Conservation (phyloP, 495 filamentous ascomycete species). For the Penicillium egyptiacum region DNA sequence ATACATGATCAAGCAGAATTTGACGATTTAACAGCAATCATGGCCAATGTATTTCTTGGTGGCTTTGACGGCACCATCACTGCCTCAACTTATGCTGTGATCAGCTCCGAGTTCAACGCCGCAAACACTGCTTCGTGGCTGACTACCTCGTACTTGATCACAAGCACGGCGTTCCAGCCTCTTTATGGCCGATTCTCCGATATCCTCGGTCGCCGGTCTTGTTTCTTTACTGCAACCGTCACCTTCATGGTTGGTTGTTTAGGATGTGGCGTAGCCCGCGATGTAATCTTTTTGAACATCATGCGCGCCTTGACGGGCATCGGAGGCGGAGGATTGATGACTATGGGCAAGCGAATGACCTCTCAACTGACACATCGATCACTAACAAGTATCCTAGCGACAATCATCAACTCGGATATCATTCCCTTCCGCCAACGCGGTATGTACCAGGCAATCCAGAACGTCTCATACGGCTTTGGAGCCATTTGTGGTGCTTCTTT, state of each 20-base stretch:
- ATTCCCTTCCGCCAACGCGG: constrained; percentile 62
- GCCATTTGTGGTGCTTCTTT: constrained; percentile 65
- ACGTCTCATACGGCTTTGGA: constrained; percentile 62
- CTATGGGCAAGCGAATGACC: constrained; percentile 49
- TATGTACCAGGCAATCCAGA: constrained; percentile 66
- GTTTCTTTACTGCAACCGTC: constrained; percentile 44
- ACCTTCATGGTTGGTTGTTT: constrained; percentile 48
- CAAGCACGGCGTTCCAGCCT: constrained; percentile 62
- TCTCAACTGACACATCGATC: constrained; percentile 1
- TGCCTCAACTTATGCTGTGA: constrained; percentile 63
- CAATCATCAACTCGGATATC: constrained; percentile 65
- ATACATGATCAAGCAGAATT: not conserved
- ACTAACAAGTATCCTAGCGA: constrained; percentile 39
- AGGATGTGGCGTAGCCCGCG: constrained; percentile 48
- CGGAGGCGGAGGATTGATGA: constrained; percentile 61
- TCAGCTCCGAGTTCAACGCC: constrained; percentile 68
- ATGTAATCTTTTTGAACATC: constrained; percentile 66
- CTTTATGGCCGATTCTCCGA: constrained; percentile 48
- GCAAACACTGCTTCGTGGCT: constrained; percentile 64
- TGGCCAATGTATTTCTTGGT: constrained; percentile 65
- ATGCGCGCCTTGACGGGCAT: constrained; percentile 76
- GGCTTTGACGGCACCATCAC: constrained; percentile 69
- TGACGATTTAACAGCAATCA: constrained; percentile 45
- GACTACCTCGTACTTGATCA: constrained; percentile 63
- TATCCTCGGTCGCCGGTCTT: constrained; percentile 45